Conservation (phyloP, 768 basidiomycete species). For the Suillus brevipes region DNA sequence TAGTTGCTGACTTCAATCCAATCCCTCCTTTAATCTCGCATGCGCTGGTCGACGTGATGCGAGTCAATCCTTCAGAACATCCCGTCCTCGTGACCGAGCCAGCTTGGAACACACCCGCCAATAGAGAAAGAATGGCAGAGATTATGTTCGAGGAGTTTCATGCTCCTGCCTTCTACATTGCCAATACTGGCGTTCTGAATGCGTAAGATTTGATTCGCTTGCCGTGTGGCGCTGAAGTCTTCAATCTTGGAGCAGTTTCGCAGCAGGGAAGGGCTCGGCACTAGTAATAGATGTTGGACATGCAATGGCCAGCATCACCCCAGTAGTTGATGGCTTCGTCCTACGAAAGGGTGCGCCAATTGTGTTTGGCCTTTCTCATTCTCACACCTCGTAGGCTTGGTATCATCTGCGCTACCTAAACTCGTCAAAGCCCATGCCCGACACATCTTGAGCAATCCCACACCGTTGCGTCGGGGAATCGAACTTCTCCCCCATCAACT, state of each 20-base stretch:
- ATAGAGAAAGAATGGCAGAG: slow-evolving; percentile 93
- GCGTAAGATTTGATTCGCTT: slow-evolving; percentile 51
- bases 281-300: slow-evolving; percentile 94
- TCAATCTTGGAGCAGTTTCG: slow-evolving; percentile 59
- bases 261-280: slow-evolving; percentile 96
- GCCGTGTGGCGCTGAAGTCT: slow-evolving; percentile 12
- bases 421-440: slow-evolving; percentile 81
- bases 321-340: slow-evolving; percentile 97
- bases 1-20: slow-evolving; percentile 78
- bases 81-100: slow-evolving; percentile 93
- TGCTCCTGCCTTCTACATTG: slow-evolving; percentile 94
- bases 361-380: background rate
- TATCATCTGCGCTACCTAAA: slow-evolving; percentile 71
- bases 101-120: slow-evolving; percentile 93
- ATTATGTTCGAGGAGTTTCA: slow-evolving; percentile 97
- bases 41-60: slow-evolving; percentile 75
- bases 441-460: slow-evolving; percentile 57
- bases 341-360: slow-evolving; percentile 76
- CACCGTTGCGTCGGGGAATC: slow-evolving; percentile 52
- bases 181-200: slow-evolving; percentile 91
- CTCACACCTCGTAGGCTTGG: slow-evolving; percentile 56
- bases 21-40: slow-evolving; percentile 71
- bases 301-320: slow-evolving; percentile 86
- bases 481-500: slow-evolving; percentile 86
- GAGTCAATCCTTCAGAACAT: slow-evolving; percentile 77